Conservation (phyloP, 2,329 filamentous ascomycete species). For the Byssothecium circinans region DNA sequence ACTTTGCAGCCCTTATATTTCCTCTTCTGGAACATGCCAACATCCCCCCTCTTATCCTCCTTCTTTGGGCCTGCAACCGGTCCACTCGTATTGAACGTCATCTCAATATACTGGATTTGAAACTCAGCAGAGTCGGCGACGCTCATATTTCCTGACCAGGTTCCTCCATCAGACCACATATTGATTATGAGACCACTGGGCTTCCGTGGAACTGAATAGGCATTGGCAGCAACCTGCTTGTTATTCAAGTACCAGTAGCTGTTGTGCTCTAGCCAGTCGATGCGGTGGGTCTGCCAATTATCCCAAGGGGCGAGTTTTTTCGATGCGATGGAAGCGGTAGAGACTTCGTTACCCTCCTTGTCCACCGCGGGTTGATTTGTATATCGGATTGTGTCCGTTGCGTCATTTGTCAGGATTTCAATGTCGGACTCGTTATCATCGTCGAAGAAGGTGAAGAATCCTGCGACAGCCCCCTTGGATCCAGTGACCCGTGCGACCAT, state of each 20-base stretch:
- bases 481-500: conserved; percentile 51
- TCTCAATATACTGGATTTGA: conserved; percentile 65
- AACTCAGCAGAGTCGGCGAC: conserved; percentile 54
- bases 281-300: conserved; percentile 61
- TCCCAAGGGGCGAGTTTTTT: conserved; percentile 55
- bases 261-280: conserved; percentile 60
- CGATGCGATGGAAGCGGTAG: conserved; percentile 53
- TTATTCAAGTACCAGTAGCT: conserved; percentile 62
- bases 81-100: conserved; percentile 54
- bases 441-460: conserved; percentile 59
- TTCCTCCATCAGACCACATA: conserved; percentile 63
- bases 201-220: conserved; percentile 59
- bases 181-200: conserved; percentile 59
- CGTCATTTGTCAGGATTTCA: conserved; percentile 55
- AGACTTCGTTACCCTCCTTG: conserved; percentile 48
- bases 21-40: conserved; percentile 10
- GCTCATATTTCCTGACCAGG: conserved; percentile 63
- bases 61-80: conserved; percentile 28
- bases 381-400: conserved; percentile 51
- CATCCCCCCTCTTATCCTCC: conserved; percentile 20
- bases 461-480: conserved; percentile 52
- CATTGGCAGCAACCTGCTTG: conserved; percentile 54
- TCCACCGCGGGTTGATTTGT: conserved; percentile 63
- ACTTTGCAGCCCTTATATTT: conserved; percentile 33
- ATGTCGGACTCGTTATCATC: conserved; percentile 55